phyloP scores from a whole-genome alignment of 331 rosid genomes.

The Rhamnella rubrinervis region DNA sequence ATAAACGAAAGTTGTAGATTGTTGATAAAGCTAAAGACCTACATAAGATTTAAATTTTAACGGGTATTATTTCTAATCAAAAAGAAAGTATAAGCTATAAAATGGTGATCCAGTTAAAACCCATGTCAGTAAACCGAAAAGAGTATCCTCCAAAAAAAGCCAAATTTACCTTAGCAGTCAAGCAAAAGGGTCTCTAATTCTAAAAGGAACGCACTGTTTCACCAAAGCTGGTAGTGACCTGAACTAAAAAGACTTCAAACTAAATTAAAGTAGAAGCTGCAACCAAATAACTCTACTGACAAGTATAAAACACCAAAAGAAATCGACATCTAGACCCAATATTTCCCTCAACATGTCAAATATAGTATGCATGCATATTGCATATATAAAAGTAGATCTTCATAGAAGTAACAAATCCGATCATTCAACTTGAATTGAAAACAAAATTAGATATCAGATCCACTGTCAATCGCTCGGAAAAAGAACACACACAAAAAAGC shows the following conservation, averaged over 20 bases:
- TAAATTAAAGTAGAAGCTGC: conserved; percentile 7
- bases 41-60: too few relatives aligned
- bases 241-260: conserved; percentile 3
- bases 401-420: not conserved
- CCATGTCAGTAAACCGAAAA: not conserved
- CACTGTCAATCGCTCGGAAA: not conserved
- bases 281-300: not conserved
- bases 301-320: not conserved
- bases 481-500: not conserved
- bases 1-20: not conserved
- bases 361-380: not conserved
- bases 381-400: not conserved
- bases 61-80: too few relatives aligned
- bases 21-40: conserved; percentile 1
- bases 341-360: not conserved
- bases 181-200: conserved; percentile 39
- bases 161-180: conserved; percentile 34
- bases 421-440: not conserved
- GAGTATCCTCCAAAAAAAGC: conserved; percentile 10
- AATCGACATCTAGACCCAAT: not conserved
- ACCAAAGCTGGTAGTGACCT: conserved; percentile 42
- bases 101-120: not conserved
- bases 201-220: conserved; percentile 22
- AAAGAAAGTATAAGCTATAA: not conserved
- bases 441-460: conserved; percentile 9